Evolutionary conservation across 2,329 filamentous ascomycete genomes (phyloP).

Genomic region (Purpureocillium lavendulum): DNA sequence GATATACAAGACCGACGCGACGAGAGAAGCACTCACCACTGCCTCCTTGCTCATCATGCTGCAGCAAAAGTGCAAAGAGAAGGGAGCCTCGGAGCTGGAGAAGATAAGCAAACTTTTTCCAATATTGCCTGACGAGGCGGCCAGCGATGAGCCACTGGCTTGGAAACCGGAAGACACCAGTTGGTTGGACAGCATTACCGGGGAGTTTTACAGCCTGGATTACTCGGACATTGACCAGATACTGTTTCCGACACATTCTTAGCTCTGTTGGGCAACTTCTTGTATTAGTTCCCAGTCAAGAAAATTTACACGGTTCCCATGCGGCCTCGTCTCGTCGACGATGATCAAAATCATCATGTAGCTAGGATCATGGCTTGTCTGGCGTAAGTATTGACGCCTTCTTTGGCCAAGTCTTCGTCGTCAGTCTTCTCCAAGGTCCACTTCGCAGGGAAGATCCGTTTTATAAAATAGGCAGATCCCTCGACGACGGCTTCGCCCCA

Average conservation of each 20-base stretch:
- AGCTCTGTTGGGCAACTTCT: no score
- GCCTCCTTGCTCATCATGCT: slow-evolving; percentile 44
- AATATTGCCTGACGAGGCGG: slow-evolving; percentile 1
- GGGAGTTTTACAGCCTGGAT: slow-evolving; percentile 33
- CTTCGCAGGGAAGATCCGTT: slow-evolving; percentile 2
- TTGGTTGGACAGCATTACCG: slow-evolving; percentile 32
- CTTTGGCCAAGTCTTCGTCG: slow-evolving; percentile 13
- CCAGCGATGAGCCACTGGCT: no score
- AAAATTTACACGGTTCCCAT: no score
- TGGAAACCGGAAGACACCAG: slow-evolving; percentile 9
- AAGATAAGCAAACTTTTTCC: slow-evolving; percentile 28
- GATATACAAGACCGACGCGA: slow-evolving; percentile 35
- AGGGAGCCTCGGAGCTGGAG: slow-evolving; percentile 26
- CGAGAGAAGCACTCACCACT: slow-evolving; percentile 45
- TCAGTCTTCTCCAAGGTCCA: slow-evolving; percentile 10
- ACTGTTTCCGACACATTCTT: slow-evolving; percentile 9
- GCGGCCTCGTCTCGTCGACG: no score
- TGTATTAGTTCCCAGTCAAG: no score
- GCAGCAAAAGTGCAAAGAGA: slow-evolving; percentile 42
- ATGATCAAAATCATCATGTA: no score
- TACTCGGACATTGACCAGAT: slow-evolving; percentile 35
- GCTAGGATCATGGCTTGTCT: slow-evolving; percentile 7
- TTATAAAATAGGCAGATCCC: neutral
- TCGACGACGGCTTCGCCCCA: neutral
- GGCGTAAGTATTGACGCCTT: slow-evolving; percentile 11